Evolutionary conservation across 345 rosid species (phyloP), one percentile per base, ranked within the genome.

Genomic region (Euphorbia peplus): DNA sequence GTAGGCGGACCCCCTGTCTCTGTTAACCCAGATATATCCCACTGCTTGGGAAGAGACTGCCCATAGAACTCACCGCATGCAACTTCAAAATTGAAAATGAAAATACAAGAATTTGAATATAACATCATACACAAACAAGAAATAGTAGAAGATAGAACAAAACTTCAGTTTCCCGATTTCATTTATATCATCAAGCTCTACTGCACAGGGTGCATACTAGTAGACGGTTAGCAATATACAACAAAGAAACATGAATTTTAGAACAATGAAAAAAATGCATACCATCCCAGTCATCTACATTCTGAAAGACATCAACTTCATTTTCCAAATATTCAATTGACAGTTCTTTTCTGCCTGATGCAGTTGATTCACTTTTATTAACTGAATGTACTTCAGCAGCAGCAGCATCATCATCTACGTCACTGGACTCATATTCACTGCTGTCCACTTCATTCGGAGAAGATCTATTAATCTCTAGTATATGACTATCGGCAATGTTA

Each of bases 281-380:
- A 93, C 98, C 98, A 72, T 93, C 97, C 91, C 90, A 88, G 69
- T 93, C 93, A 86, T 88, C 86, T 63, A 78, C 95, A 58, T 63
- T 75, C 71, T 80, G 84, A 60, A 83, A 87, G 77, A 76, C 71
- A 70, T 90, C 92, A 1, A 79, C 75, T 22, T 87, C 98, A 80
- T 85, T 87, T 83, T 90, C 98, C 80, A 84, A 68, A 82, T 78
- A 88, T 68, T 87, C 95, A 44, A 82, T 82, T 16, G 93, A 84
- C 80, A 88, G 68, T 76, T 72, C 60, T 73, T 75, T 84, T 68
- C 60, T 82, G 68, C 61, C 67, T 5, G 67, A 67, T 72, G 79
- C 73, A 57, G 42, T 63, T 64, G 84, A 73, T 29, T 63, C 73
- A 71, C 77, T 72, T 75, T 73, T 73, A 51, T 76, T 76, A 51